Evolutionary conservation across 345 rosid species (phyloP), one percentile per base, ranked within the genome.

Genomic region (Crucihimalaya himalaica): DNA sequence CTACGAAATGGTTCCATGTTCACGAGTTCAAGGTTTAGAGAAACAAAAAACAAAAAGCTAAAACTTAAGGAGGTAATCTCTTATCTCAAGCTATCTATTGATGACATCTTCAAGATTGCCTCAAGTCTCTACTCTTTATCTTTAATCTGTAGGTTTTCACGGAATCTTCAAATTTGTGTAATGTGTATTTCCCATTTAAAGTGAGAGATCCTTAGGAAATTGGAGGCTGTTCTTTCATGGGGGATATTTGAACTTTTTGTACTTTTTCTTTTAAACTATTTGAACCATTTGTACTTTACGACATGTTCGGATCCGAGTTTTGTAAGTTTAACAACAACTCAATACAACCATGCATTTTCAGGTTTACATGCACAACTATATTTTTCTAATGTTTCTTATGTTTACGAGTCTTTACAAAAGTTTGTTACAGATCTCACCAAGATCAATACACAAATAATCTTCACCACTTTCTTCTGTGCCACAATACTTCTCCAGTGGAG

Each of bases 1-100:
- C 97, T 15, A 94, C 98, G 16, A 94, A 94, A 78, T 94, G 98
- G 98, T 80, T 91, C 78, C 97, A 91, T 14, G 87, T 94, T 60
- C 85, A 82, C 11, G 96, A 94, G 79, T 91, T 88, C 68, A 83
- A 73, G 72, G 83, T 68, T 76, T 91, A 73, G 88, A 45, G 16
- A 11, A 66, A 48, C 46, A 20, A 20, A 32, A 28, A 18, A 55
- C 19, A 42, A 18, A 19, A 18, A 8, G 0, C 58, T 32, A 13
- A 40, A 39, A n/a, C 10, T 53, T 43, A 34, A 39, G 34, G 61
- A 52, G 80, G 71, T 70, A 76, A 76, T 53, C 11, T 31, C 45
- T 74, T 66, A 35, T 48, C 28, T 50, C 40, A n/a, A 73, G 12
- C 29, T 37, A 58, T 50, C 23, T 39, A 6, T 58, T 21, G 14